Conservation (phyloP, 805 yeast species). For the Kodamaea hsintzibuensis region DNA sequence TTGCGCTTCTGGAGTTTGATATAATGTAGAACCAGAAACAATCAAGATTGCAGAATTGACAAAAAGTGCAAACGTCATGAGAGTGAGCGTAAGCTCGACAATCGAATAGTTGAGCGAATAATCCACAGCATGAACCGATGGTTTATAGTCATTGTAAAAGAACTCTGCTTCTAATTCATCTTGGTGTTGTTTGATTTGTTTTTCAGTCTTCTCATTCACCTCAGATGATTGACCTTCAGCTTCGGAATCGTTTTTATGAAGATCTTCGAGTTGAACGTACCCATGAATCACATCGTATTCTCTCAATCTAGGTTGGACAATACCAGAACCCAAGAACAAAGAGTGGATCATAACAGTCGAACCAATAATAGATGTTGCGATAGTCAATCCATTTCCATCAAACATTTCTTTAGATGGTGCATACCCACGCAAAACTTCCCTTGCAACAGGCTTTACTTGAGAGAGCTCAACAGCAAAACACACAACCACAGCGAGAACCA, state of each 20-base stretch:
- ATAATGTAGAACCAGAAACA: slow-evolving; percentile 78
- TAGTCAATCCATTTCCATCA: slow-evolving; percentile 43
- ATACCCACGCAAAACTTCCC: slow-evolving; percentile 45
- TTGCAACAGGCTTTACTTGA: slow-evolving; percentile 31
- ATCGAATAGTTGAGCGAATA: slow-evolving; percentile 74
- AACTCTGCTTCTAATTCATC: slow-evolving; percentile 25
- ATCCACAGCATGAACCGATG: slow-evolving; percentile 69
- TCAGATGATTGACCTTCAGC: slow-evolving; percentile 10
- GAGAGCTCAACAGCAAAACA: slow-evolving; percentile 49
- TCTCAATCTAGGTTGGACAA: slow-evolving; percentile 49
- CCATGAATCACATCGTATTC: slow-evolving; percentile 45
- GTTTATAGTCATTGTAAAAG: slow-evolving; percentile 53
- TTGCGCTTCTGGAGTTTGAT: slow-evolving; percentile 59
- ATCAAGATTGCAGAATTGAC: slow-evolving; percentile 83
- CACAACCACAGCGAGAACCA: slow-evolving; percentile 44
- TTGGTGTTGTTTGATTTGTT: neutral
- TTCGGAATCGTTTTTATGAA: slow-evolving; percentile 3
- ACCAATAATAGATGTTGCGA: slow-evolving; percentile 50
- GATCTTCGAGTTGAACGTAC: slow-evolving; percentile 23
- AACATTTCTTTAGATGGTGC: slow-evolving; percentile 45
- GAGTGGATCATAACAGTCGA: slow-evolving; percentile 56
- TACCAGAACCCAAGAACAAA: slow-evolving; percentile 48
- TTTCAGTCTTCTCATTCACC: neutral
- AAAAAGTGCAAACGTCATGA: slow-evolving; percentile 79
- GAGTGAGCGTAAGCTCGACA: slow-evolving; percentile 65